Percentiles rank a stretch among this genome's conserved stretches.
phyloP scores from a whole-genome alignment of 306 rosid genomes.

The Inga oerstediana region DNA sequence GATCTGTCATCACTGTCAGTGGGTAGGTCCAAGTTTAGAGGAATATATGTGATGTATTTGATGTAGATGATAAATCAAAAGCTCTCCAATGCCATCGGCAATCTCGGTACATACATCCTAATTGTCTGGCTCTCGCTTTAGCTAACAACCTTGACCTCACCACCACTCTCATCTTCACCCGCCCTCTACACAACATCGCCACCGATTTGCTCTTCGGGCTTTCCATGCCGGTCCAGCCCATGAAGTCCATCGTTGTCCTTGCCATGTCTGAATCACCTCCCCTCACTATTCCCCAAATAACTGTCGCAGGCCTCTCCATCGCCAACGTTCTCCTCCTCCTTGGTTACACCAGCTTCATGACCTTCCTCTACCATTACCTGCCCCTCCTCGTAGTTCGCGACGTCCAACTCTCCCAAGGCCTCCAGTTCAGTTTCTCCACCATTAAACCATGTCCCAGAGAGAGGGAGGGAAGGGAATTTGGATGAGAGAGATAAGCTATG shows the following conservation, averaged over 20 bases:
- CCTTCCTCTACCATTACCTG: conserved; percentile 70
- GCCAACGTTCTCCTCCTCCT: conserved; percentile 66
- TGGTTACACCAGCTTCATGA: conserved; percentile 75
- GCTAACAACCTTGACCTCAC: conserved; percentile 69
- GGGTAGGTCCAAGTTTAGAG: too few species aligned
- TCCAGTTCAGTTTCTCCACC: conserved; percentile 73
- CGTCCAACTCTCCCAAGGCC: conserved; percentile 87
- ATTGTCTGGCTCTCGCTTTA: conserved; percentile 60
- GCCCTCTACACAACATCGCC: conserved; percentile 66
- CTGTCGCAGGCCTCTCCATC: conserved; percentile 83
- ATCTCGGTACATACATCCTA: conserved; percentile 80
- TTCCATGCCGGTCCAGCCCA: conserved; percentile 91
- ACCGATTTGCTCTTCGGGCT: conserved; percentile 78
- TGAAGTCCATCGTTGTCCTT: conserved; percentile 89
- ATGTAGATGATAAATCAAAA: neutral
- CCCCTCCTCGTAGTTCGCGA: conserved; percentile 90
- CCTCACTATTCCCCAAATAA: conserved; percentile 69
- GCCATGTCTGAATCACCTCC: conserved; percentile 72
- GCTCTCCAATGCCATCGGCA: conserved; percentile 78
- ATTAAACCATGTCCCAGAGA: conserved; percentile 29
- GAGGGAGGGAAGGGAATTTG: too few species aligned
- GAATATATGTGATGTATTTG: too few species aligned
- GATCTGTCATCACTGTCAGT: too few species aligned
- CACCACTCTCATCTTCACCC: conserved; percentile 72
- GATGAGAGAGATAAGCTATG: too few species aligned